phyloP scores from a whole-genome alignment of 371 early-diverging fungal species.

The Ordospora colligata region DNA sequence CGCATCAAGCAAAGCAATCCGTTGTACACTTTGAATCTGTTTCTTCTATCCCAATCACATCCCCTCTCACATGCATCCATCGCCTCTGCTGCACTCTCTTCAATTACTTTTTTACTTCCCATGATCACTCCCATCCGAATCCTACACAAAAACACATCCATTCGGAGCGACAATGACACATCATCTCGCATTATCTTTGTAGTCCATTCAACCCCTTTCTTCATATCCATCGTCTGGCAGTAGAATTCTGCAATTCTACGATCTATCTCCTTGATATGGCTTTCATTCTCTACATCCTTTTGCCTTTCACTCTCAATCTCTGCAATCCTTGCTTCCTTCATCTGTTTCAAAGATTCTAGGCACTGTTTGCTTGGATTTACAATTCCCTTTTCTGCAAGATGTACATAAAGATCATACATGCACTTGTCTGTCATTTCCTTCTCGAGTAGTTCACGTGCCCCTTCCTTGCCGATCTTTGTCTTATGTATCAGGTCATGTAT shows the following conservation, averaged over 20 bases:
- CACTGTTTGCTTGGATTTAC: conserved; percentile 14
- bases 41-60: conserved; percentile 98
- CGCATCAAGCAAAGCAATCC: conserved; percentile 79
- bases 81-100: conserved; percentile 6
- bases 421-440: conserved; percentile 20
- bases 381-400: conserved; percentile 4
- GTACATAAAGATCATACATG: conserved; percentile 13
- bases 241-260: conserved; percentile 34
- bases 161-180: conserved; percentile 15
- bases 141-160: conserved; percentile 51
- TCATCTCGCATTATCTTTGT: conserved; percentile 23
- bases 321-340: conserved; percentile 5
- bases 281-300: conserved; percentile 36
- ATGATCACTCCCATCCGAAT: conserved; percentile 52
- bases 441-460: background rate
- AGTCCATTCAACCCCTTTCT: conserved; percentile 13
- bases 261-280: conserved; percentile 18
- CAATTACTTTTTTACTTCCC: conserved; percentile 21
- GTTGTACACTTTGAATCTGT: conserved; percentile 91
- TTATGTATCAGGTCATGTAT: background rate
- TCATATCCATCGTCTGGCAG: conserved; percentile 28
- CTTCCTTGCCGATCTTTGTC: background rate
- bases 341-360: background rate
- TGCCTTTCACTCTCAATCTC: conserved; percentile 9
- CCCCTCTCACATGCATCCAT: conserved; percentile 78